Evolutionary conservation across 2,329 filamentous ascomycete species (phyloP).

Genomic region (Microsporum canis): DNA sequence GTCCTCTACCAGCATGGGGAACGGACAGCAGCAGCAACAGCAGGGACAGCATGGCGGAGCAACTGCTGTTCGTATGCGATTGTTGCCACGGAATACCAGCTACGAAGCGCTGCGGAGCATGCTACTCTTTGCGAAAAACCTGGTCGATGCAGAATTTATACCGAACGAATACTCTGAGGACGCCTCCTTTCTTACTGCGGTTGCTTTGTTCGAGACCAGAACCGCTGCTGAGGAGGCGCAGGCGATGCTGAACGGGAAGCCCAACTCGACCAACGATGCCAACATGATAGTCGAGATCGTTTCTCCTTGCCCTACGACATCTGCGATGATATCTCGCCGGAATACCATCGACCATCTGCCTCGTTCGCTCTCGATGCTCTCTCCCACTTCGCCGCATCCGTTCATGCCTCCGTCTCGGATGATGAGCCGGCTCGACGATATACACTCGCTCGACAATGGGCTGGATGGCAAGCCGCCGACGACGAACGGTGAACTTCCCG

Average conservation of each 20-base stretch:
- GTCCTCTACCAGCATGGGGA: not conserved
- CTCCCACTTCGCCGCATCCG: slow-evolving; percentile 29
- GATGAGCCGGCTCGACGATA: slow-evolving; percentile 3
- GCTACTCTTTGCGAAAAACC: slow-evolving; percentile 54
- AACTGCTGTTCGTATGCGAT: slow-evolving; percentile 45
- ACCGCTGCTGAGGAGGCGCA: slow-evolving; percentile 50
- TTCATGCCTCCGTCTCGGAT: slow-evolving; percentile 13
- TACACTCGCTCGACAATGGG: slow-evolving; percentile 3
- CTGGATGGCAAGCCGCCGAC: slow-evolving; percentile 15
- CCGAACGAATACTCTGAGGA: slow-evolving; percentile 46
- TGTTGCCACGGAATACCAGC: slow-evolving; percentile 48
- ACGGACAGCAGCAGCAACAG: not conserved
- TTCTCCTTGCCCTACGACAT: slow-evolving; percentile 24
- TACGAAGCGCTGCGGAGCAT: slow-evolving; percentile 50
- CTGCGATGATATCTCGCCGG: slow-evolving; percentile 31
- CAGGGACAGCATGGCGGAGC: slow-evolving; percentile 16
- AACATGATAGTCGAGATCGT: slow-evolving; percentile 45
- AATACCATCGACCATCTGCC: slow-evolving; percentile 43
- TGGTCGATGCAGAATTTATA: slow-evolving; percentile 49
- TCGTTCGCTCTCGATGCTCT: slow-evolving; percentile 6
- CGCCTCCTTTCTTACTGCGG: slow-evolving; percentile 44
- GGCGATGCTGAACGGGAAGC: slow-evolving; percentile 49
- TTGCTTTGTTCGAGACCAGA: slow-evolving; percentile 48
- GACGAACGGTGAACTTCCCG: slow-evolving; percentile 42
- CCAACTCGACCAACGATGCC: slow-evolving; percentile 49